A percentile compares a stretch with the other conserved stretches of the same genome.
These are phyloP conservation scores for thale cress (Arabidopsis thaliana) DNA, from an alignment of 345 rosid species.

Conservation along the genomic window DNA sequence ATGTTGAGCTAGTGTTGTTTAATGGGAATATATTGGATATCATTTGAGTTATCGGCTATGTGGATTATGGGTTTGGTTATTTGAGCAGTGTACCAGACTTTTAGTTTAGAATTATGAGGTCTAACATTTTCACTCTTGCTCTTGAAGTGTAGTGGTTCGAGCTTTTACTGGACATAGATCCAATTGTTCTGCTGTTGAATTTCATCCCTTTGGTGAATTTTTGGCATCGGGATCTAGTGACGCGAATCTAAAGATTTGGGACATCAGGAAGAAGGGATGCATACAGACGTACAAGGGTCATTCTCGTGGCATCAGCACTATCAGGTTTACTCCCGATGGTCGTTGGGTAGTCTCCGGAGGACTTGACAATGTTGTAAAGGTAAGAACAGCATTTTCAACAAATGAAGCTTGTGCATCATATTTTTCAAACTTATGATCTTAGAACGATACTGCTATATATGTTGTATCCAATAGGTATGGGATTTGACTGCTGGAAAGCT, in stretches of 20 bases:
- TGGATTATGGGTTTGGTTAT: background rate
- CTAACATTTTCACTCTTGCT: conserved; percentile 58
- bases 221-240: conserved; percentile 94
- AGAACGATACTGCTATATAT: background rate
- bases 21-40: background rate
- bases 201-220: conserved; percentile 98
- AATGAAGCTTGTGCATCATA: conserved; percentile 1
- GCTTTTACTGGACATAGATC: conserved; percentile 97
- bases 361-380: conserved; percentile 89
- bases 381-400: conserved; percentile 40
- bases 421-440: conserved; percentile 12
- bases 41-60: background rate
- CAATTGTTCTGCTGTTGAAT: conserved; percentile 84
- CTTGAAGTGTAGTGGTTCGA: conserved; percentile 99
- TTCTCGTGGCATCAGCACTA: conserved; percentile 73
- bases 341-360: conserved; percentile 99
- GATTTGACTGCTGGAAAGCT: conserved; percentile 99
- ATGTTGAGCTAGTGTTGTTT: background rate
- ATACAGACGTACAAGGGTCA: conserved; percentile 97
- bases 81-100: conserved; percentile 7
- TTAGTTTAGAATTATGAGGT: conserved; percentile 30
- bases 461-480: conserved; percentile 41
- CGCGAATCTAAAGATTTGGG: conserved; percentile 87
- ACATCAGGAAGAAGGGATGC: conserved; percentile 93
- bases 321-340: conserved; percentile 95